phyloP scores from a whole-genome alignment of 2,329 filamentous ascomycete genomes.

The Pseudogymnoascus sp. region DNA sequence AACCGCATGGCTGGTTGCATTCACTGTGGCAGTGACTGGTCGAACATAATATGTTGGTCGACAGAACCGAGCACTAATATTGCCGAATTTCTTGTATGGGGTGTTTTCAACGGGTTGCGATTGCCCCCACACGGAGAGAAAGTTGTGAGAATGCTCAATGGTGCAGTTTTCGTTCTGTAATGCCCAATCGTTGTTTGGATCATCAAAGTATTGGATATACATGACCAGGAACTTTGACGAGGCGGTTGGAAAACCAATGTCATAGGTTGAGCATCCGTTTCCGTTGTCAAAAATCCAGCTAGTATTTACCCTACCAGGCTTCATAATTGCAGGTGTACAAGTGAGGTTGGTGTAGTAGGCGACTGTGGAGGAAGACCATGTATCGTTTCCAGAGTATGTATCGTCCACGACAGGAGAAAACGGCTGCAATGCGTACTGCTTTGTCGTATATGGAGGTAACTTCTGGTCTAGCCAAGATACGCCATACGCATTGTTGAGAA shows the following conservation, averaged over 20 bases:
- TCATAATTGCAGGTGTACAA: conserved; percentile 31
- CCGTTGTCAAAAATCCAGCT: conserved; percentile 32
- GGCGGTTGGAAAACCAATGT: conserved; percentile 11
- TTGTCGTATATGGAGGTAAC: conserved; percentile 36
- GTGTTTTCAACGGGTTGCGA: neutral
- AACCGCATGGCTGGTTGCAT: conserved; percentile 21
- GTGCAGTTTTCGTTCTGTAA: conserved; percentile 31
- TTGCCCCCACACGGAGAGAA: conserved; percentile 29
- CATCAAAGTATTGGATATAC: conserved; percentile 29
- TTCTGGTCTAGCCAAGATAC: conserved; percentile 40
- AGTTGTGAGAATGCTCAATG: conserved; percentile 31
- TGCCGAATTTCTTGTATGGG: conserved; percentile 1
- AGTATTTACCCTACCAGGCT: neutral
- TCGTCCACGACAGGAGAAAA: conserved; percentile 28
- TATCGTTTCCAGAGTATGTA: conserved; percentile 1
- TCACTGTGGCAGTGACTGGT: conserved; percentile 35
- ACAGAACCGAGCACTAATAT: conserved; percentile 37
- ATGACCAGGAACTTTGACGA: conserved; percentile 5
- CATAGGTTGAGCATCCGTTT: conserved; percentile 30
- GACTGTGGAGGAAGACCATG: conserved; percentile 25
- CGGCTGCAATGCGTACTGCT: conserved; percentile 36
- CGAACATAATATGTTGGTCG: conserved; percentile 40
- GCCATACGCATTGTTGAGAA: conserved; percentile 39
- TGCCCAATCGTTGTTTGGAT: conserved; percentile 27
- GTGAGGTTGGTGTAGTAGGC: conserved; percentile 31